Base-by-base conservation (phyloP, 345 rosid genomes). In the Gossypium ekmanianum region DNA sequence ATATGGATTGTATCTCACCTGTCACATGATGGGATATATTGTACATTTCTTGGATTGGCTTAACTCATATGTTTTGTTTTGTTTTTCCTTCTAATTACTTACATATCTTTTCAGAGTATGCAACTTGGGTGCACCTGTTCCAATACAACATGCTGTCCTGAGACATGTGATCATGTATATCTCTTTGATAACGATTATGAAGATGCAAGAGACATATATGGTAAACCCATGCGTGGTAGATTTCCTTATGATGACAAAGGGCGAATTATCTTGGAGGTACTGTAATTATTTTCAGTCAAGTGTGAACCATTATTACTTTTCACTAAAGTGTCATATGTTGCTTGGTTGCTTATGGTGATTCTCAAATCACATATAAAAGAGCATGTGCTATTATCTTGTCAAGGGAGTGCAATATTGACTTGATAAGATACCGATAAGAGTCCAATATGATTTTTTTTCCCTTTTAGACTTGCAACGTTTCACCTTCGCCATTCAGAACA, bases 101-200 rank as follows among this genome's bases (percentile, higher is more conserved):
- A 6, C 13, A 16, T 24, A 48, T 47, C 10, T 10, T 58, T 68
- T 58, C 84, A 93, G 99, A 83, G 85, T 72, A 78, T 87, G 87
- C 91, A 92, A 72, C 81, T 92, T 76, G 87, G 88, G 20, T 96
- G 97, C 82, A 77, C 84, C 71, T 96, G 99, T 81, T 71, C 83
- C 16, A 66, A 85, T 74, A 79, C 92, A 68, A 61, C 79, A 20
- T 96, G 99, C 83, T 76, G 71, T 69, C 89, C 97, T 77, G 86
- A 79, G 81, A 83, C 85, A 55, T 96, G 99, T 84, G 93, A 88
- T 82, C 99, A 92, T 16, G 92, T 92, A n/a, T 93, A 96, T 88
- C 98, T 93, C 77, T 96, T 93, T 27, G 89, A 82, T 76, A 85
- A 83, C 79, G 99, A 96, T 83, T 92, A 90, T 74, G 98, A 92